Percentiles rank a stretch among this genome's conserved stretches.
phyloP scores from a whole-genome alignment of 83 land plant species.

The Thuja plicata region DNA sequence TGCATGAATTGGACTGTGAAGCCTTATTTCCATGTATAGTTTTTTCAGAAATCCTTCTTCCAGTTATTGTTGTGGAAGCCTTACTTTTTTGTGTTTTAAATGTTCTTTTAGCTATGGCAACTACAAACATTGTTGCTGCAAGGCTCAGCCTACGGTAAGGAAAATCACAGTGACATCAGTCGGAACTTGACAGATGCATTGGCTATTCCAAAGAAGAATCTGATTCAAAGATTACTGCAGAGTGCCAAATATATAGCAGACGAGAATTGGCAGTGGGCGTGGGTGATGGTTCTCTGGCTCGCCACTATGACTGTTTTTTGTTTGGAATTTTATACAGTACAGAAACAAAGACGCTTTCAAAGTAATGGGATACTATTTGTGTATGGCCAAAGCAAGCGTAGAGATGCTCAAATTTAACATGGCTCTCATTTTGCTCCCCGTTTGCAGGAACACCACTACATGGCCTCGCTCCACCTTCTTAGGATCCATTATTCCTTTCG shows the following conservation, averaged over 20 bases:
- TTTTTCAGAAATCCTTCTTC: too few relatives aligned
- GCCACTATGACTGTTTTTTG: conserved; percentile 52
- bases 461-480: conserved; percentile 63
- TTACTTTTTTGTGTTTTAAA: neutral
- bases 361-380: conserved; percentile 77
- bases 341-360: conserved; percentile 40
- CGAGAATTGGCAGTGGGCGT: conserved; percentile 78
- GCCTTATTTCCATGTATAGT: too few relatives aligned
- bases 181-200: conserved; percentile 40
- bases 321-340: conserved; percentile 79
- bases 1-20: too few relatives aligned
- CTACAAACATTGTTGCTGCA: conserved; percentile 65
- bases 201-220: conserved; percentile 39
- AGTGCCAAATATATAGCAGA: conserved; percentile 38
- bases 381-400: conserved; percentile 76
- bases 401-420: conserved; percentile 86
- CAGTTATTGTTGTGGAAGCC: too few relatives aligned
- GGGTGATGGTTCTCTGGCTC: conserved; percentile 74
- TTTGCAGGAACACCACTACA: too few relatives aligned
- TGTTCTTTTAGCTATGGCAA: conserved; percentile 44
- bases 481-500: conserved; percentile 50
- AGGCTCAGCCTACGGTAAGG: conserved; percentile 28
- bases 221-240: conserved; percentile 20
- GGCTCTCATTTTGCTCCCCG: conserved; percentile 84
- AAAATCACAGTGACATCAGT: conserved; percentile 23